These are phyloP conservation scores for Psilocybe cyanescens DNA, from an alignment of 768 basidiomycete species.

Conservation along the genomic window DNA sequence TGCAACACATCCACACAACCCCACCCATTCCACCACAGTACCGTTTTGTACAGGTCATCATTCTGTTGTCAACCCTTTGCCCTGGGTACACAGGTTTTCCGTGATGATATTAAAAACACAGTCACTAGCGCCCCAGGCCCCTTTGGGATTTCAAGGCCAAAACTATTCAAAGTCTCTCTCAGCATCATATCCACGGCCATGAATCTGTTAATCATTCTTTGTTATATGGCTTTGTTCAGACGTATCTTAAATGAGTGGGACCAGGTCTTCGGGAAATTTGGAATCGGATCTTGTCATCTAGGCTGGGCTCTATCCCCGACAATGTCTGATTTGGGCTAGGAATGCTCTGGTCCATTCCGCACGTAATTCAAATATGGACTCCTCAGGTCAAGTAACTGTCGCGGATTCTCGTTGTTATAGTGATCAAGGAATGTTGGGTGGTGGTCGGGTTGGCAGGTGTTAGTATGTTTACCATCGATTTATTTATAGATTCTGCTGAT, in stretches of 20 bases:
- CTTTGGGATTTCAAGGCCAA: not conserved
- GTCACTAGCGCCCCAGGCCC: not conserved
- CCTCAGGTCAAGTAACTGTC: not conserved
- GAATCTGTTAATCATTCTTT: not conserved
- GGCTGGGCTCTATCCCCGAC: not conserved
- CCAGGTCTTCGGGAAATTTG: not conserved
- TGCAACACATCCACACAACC: slow-evolving; percentile 10
- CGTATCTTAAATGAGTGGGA: not conserved
- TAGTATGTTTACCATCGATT: not conserved
- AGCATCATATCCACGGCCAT: not conserved
- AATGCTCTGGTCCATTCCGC: not conserved
- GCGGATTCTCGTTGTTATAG: not conserved
- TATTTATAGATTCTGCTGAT: not conserved
- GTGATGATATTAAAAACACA: not conserved
- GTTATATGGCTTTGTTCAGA: not conserved
- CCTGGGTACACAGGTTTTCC: not conserved
- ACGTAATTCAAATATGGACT: not conserved
- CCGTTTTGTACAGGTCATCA: not conserved
- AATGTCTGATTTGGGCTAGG: not conserved
- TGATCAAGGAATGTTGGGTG: not conserved
- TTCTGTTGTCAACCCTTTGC: not conserved
- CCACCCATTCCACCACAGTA: not conserved
- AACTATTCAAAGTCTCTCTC: not conserved
- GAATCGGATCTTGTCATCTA: not conserved
- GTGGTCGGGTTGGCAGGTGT: not conserved